These are phyloP conservation scores for Agrocybe praecox DNA, from an alignment of 768 basidiomycete species.

Conservation along the genomic window DNA sequence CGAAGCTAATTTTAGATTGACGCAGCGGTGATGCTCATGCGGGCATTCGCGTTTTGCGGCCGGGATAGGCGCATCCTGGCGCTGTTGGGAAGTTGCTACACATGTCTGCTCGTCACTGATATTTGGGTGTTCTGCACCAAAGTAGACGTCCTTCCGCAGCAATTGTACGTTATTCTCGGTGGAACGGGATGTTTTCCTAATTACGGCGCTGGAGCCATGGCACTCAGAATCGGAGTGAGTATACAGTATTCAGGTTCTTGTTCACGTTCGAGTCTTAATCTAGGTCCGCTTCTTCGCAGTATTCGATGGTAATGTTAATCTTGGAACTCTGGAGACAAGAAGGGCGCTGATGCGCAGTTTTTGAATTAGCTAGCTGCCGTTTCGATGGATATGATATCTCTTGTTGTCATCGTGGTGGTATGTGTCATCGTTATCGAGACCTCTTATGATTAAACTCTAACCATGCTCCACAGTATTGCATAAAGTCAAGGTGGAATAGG, in stretches of 20 bases:
- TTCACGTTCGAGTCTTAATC: background rate
- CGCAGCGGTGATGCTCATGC: constrained; percentile 44
- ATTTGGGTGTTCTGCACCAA: constrained; percentile 37
- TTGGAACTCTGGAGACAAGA: background rate
- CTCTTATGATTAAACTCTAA: background rate
- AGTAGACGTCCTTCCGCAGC: constrained; percentile 20
- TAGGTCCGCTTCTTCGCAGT: constrained; percentile 9
- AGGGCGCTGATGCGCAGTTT: background rate
- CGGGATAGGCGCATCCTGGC: constrained; percentile 28
- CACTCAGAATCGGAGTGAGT: constrained; percentile 33
- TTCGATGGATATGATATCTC: constrained; percentile 35
- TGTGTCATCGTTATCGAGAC: constrained; percentile 9
- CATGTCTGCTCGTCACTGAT: constrained; percentile 28
- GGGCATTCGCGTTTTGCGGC: constrained; percentile 44
- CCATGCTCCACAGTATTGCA: constrained; percentile 19
- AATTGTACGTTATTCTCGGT: constrained; percentile 20
- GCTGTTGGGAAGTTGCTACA: constrained; percentile 29
- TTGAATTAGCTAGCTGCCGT: constrained; percentile 34
- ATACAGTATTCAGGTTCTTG: constrained; percentile 4
- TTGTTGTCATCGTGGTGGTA: constrained; percentile 34
- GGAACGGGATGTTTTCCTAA: constrained; percentile 40
- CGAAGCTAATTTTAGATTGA: background rate
- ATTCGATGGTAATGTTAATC: constrained; percentile 18
- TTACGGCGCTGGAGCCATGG: constrained; percentile 30
- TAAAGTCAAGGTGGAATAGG: constrained; percentile 23